phyloP scores from a whole-genome alignment of 305 asterid genomes.

The Caryopteris hybrid region DNA sequence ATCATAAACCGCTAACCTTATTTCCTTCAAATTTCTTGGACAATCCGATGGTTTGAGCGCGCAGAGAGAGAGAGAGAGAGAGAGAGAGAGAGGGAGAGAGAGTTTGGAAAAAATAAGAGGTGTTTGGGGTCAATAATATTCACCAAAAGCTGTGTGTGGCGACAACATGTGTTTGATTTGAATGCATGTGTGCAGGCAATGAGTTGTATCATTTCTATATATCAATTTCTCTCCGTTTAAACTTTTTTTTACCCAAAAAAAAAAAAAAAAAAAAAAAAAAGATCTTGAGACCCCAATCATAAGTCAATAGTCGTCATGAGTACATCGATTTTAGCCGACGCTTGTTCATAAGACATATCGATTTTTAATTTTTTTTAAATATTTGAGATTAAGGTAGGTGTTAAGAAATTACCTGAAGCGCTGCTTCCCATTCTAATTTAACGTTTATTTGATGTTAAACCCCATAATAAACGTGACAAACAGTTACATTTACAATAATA shows the following conservation, averaged over 20 bases:
- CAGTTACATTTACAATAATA: too few relatives aligned
- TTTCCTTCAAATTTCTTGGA: conserved; percentile 10
- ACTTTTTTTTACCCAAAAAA: too few relatives aligned
- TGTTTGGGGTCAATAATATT: conserved; percentile 20
- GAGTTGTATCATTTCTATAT: conserved; percentile 11
- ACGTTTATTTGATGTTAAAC: too few relatives aligned
- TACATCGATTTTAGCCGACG: too few relatives aligned
- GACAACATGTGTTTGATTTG: conserved; percentile 25
- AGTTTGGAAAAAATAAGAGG: background rate
- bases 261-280: too few relatives aligned
- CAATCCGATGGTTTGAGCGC: conserved; percentile 14
- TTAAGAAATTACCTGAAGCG: too few relatives aligned
- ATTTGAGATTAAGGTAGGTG: too few relatives aligned
- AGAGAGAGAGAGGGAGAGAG: conserved; percentile 13
- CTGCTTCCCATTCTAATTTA: too few relatives aligned
- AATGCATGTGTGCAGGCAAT: conserved; percentile 18
- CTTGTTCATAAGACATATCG: too few relatives aligned
- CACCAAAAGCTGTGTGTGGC: conserved; percentile 23
- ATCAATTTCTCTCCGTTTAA: background rate
- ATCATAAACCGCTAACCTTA: conserved; percentile 18
- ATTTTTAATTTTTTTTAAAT: too few relatives aligned
- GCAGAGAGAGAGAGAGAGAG: conserved; percentile 20
- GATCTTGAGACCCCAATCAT: background rate
- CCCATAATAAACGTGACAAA: too few relatives aligned
- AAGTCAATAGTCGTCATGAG: background rate